A percentile compares a stretch with the other conserved stretches of the same genome.
Conservation (phyloP, 2,329 filamentous ascomycete species). For the Botrytis fragariae region DNA sequence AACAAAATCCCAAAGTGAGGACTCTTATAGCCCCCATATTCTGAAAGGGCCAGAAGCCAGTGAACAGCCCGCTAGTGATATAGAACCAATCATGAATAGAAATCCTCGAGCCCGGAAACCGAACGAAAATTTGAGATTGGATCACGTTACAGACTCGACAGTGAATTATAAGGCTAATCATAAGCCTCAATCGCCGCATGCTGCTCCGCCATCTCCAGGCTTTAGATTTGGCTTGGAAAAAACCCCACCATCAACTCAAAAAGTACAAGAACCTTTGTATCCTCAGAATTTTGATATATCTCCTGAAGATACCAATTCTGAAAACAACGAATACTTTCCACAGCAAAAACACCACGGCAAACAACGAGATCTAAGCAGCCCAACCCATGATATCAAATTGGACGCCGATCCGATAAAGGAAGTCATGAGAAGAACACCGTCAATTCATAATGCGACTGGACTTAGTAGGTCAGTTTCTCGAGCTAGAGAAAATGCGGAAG, state of each 20-base stretch:
- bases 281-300: slow-evolving; percentile 14
- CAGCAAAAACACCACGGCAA: background rate
- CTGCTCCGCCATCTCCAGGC: slow-evolving; percentile 7
- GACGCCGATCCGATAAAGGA: background rate
- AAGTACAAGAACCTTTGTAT: slow-evolving; percentile 9
- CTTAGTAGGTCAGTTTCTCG: background rate
- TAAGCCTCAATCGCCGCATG: background rate
- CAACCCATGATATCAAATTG: background rate
- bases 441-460: slow-evolving; percentile 12
- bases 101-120: slow-evolving; percentile 8
- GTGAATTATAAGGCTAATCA: background rate
- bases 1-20: background rate
- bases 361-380: background rate
- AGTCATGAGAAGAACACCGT: slow-evolving; percentile 5
- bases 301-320: slow-evolving; percentile 1
- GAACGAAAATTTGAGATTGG: background rate
- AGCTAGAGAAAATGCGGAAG: background rate
- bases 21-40: background rate
- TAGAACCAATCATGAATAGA: slow-evolving; percentile 16
- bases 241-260: background rate
- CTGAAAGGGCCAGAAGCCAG: background rate
- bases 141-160: background rate
- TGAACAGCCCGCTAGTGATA: background rate
- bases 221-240: slow-evolving; percentile 17
- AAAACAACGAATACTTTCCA: slow-evolving; percentile 2